These are phyloP conservation scores for Pyrenophora graminea DNA, from an alignment of 2,329 filamentous ascomycete species.

Conservation along the genomic window DNA sequence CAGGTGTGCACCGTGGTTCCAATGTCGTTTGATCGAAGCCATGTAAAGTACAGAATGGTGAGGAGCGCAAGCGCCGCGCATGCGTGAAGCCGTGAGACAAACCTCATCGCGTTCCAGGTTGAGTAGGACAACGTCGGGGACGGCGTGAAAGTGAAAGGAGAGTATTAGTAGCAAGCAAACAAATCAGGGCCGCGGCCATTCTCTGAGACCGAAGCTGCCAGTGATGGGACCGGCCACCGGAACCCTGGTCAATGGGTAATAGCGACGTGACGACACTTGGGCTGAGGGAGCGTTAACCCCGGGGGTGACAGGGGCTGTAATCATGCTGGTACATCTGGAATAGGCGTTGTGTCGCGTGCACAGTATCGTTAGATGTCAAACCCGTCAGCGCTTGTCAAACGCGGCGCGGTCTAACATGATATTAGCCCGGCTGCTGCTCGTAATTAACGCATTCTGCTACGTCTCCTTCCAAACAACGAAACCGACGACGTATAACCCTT, in stretches of 20 bases:
- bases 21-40: constrained; percentile 34
- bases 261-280: constrained; percentile 31
- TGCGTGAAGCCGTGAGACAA: constrained; percentile 37
- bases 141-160: background rate
- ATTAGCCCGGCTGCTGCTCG: no score
- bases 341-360: constrained; percentile 23
- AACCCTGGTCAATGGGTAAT: constrained; percentile 16
- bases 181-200: constrained; percentile 19
- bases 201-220: constrained; percentile 15
- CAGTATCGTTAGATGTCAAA: background rate
- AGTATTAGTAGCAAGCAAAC: background rate
- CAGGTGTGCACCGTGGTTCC: constrained; percentile 35
- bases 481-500: background rate
- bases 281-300: constrained; percentile 4
- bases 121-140: background rate
- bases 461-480: no score
- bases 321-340: constrained; percentile 13
- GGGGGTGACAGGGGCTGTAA: constrained; percentile 7
- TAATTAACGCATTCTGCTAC: no score
- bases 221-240: constrained; percentile 14
- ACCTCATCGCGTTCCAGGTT: constrained; percentile 30
- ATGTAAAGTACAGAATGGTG: constrained; percentile 38
- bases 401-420: background rate
- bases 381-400: background rate
- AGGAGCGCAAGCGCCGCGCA: constrained; percentile 31